These are phyloP conservation scores for Patellifolia procumbens DNA, from an alignment of 179 eudicot genomes.

Conservation along the genomic window DNA sequence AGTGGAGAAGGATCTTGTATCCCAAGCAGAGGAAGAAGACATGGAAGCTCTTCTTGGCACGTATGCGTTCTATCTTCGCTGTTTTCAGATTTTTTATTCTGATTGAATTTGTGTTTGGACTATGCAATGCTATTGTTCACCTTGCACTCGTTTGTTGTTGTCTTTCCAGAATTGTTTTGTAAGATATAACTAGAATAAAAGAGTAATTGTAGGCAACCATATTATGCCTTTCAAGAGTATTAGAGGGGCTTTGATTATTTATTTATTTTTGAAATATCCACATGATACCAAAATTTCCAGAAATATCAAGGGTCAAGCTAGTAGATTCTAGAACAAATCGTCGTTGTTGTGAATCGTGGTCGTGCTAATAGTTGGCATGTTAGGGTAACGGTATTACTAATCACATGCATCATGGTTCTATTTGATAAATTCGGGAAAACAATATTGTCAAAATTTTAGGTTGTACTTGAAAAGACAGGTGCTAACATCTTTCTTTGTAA, in stretches of 20 bases:
- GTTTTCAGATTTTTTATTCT: constrained; percentile 9
- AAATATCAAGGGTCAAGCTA: not conserved
- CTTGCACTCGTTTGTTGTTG: not conserved
- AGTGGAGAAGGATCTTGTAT: constrained; percentile 91
- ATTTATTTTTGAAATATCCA: not conserved
- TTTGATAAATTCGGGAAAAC: not conserved
- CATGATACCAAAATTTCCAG: not conserved
- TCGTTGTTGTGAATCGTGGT: not conserved
- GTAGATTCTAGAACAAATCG: not conserved
- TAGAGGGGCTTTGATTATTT: not conserved
- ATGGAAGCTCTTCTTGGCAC: constrained; percentile 98
- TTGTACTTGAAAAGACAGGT: too few species aligned
- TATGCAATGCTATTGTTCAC: not conserved
- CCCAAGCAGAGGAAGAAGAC: constrained; percentile 96
- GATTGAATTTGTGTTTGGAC: constrained; percentile 2
- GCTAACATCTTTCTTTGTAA: too few species aligned
- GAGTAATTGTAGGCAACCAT: not conserved
- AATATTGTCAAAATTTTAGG: too few species aligned
- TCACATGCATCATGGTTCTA: not conserved
- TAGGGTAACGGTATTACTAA: not conserved
- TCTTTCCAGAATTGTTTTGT: not conserved
- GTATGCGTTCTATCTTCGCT: constrained; percentile 48
- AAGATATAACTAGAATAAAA: too few species aligned
- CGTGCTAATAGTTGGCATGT: not conserved
- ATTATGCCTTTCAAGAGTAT: not conserved